Percentiles rank a stretch among this genome's conserved stretches.
Evolutionary conservation across 352 stramenopile species (phyloP).

Genomic region (Globisporangium perplexum): DNA sequence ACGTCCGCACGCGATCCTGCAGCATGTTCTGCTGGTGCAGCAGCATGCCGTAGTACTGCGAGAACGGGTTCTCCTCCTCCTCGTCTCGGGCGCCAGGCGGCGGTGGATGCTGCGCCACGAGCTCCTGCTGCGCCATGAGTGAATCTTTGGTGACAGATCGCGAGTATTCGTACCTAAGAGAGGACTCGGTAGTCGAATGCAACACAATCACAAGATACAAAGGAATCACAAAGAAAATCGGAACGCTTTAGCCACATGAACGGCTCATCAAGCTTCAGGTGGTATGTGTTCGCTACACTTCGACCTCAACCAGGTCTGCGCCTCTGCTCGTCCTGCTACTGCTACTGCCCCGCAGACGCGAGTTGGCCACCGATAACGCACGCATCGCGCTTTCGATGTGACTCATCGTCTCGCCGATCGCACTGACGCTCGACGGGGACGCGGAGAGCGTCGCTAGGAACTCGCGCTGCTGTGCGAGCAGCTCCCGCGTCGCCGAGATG

Average conservation of each 20-base stretch:
- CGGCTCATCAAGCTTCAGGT: too few relatives aligned
- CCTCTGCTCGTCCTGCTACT: constrained; percentile 2
- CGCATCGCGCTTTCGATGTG: constrained; percentile 36
- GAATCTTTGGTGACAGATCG: neutral
- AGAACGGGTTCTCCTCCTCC: constrained; percentile 89
- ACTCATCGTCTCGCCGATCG: constrained; percentile 40
- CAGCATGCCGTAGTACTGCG: constrained; percentile 93
- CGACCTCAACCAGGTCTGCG: neutral
- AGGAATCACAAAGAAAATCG: too few relatives aligned
- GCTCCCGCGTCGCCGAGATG: constrained; percentile 61
- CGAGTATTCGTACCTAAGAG: neutral
- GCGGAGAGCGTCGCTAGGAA: constrained; percentile 36
- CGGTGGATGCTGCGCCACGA: neutral
- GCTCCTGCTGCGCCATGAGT: neutral
- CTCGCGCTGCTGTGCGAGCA: constrained; percentile 47
- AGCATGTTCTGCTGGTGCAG: constrained; percentile 99
- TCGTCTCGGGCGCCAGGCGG: constrained; percentile 1
- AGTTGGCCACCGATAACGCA: neutral
- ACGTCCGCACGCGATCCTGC: constrained; percentile 98
- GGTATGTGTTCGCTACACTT: neutral
- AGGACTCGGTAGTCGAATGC: too few relatives aligned
- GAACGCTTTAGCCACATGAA: too few relatives aligned
- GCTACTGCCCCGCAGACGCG: neutral
- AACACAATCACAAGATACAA: too few relatives aligned
- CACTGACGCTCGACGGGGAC: constrained; percentile 44